These are phyloP conservation scores for Globisporangium sylvaticum DNA, from an alignment of 352 stramenopile genomes.

Conservation along the genomic window DNA sequence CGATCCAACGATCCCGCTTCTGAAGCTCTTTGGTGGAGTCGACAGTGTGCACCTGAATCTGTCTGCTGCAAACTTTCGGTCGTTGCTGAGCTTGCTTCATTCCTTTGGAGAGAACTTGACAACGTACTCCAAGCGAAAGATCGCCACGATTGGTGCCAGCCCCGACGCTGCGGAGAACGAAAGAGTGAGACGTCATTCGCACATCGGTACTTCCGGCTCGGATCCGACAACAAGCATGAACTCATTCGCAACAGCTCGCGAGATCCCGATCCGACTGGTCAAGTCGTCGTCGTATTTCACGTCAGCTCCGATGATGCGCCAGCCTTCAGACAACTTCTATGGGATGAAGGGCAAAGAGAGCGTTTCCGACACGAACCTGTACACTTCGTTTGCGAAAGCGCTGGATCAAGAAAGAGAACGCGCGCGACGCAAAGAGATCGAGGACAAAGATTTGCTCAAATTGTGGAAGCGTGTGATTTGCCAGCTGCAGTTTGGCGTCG, in stretches of 20 bases:
- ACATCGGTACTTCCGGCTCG: neutral
- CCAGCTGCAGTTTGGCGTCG: conserved; percentile 52
- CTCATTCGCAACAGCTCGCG: conserved; percentile 8
- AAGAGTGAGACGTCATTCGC: neutral
- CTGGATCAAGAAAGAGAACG: conserved; percentile 35
- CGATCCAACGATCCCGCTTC: conserved; percentile 70
- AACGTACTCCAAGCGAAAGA: conserved; percentile 34
- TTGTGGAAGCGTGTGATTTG: conserved; percentile 73
- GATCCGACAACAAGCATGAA: conserved; percentile 9
- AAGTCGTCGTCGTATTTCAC: conserved; percentile 23
- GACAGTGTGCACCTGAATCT: conserved; percentile 70
- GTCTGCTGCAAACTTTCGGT: conserved; percentile 54
- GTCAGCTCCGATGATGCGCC: conserved; percentile 13
- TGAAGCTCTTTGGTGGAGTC: conserved; percentile 73
- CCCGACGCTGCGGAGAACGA: neutral
- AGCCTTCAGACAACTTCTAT: neutral
- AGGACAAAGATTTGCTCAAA: conserved; percentile 72
- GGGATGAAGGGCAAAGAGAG: conserved; percentile 15
- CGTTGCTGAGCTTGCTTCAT: conserved; percentile 51
- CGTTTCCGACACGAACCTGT: conserved; percentile 28
- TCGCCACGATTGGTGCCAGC: conserved; percentile 9
- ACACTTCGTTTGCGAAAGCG: conserved; percentile 33
- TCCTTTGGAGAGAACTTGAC: conserved; percentile 74
- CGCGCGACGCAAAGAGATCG: conserved; percentile 44
- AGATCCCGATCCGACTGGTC: conserved; percentile 17